phyloP scores from a whole-genome alignment of 805 yeast species.

The Wickerhamiella domercqiae region DNA sequence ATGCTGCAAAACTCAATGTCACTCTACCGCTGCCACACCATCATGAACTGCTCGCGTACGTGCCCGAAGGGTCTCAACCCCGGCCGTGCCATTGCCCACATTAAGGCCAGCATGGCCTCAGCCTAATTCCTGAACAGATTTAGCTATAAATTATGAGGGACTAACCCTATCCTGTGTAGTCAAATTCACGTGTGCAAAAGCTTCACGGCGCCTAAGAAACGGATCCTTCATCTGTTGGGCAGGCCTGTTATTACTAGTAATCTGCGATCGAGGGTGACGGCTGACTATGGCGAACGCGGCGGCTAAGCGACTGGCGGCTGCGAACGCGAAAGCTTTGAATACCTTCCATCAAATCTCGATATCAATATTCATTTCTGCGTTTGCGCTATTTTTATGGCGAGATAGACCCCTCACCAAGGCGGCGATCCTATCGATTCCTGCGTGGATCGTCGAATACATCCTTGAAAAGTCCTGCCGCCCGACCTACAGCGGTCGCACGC shows the following conservation, averaged over 20 bases:
- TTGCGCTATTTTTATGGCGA: background rate
- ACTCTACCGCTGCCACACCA: conserved; percentile 95
- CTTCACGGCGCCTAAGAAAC: no score
- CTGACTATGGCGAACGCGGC: conserved; percentile 31
- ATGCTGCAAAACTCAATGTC: conserved; percentile 96
- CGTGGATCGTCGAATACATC: conserved; percentile 31
- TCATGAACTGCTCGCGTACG: conserved; percentile 95
- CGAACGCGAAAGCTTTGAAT: conserved; percentile 23
- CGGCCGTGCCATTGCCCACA: conserved; percentile 92
- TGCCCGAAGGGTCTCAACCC: conserved; percentile 99
- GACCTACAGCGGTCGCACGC: conserved; percentile 27
- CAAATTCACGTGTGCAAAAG: no score
- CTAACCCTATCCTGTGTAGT: background rate
- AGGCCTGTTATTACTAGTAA: no score
- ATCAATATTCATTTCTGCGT: conserved; percentile 20
- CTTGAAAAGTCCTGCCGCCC: conserved; percentile 54
- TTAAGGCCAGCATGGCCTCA: conserved; percentile 86
- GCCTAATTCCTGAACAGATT: conserved; percentile 9
- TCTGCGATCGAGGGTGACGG: no score
- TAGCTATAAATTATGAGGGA: conserved; percentile 1
- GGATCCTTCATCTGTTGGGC: no score
- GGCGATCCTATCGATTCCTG: conserved; percentile 21
- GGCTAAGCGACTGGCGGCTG: conserved; percentile 26
- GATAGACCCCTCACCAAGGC: background rate
- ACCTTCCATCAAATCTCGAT: conserved; percentile 25